Evolutionary conservation across 2,329 filamentous ascomycete genomes (phyloP).

Genomic region (Drechslerella coelobrocha): DNA sequence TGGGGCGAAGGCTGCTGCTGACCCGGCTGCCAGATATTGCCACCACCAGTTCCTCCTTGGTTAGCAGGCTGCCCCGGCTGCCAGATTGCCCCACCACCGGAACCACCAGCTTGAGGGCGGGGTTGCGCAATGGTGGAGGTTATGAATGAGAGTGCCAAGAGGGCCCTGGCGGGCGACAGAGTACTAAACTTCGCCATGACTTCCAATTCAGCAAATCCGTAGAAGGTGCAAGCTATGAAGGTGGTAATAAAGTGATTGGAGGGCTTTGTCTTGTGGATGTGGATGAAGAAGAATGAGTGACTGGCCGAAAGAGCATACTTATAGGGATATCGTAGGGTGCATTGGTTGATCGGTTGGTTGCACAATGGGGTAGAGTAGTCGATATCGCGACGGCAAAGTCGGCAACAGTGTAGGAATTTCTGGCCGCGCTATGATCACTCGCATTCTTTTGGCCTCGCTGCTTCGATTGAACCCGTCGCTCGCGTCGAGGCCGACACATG

Average conservation of each 20-base stretch:
- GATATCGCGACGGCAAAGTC: not conserved
- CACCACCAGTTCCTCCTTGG: not conserved
- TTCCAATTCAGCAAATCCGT: conserved; percentile 9
- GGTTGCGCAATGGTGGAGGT: conserved; percentile 13
- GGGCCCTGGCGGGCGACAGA: conserved; percentile 19
- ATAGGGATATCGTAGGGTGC: not conserved
- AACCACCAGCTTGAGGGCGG: not conserved
- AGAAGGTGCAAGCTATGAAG: conserved; percentile 15
- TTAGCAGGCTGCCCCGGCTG: not conserved
- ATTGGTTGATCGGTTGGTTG: not conserved
- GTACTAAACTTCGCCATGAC: conserved; percentile 26
- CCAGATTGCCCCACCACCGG: no score
- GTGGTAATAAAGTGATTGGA: not conserved
- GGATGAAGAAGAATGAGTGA: not conserved
- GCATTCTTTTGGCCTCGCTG: not conserved
- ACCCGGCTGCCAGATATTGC: conserved; percentile 5
- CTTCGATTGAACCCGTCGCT: not conserved
- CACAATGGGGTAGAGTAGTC: not conserved
- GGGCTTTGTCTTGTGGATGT: conserved; percentile 11
- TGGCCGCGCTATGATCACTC: not conserved
- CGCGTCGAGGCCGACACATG: not conserved
- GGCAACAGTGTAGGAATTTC: not conserved
- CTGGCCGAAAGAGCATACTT: conserved; percentile 4
- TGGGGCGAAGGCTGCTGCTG: conserved; percentile 2
- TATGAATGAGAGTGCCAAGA: conserved; percentile 17